phyloP scores from a whole-genome alignment of 2,329 filamentous ascomycete genomes.

The Atkinsonella hypoxylon region DNA sequence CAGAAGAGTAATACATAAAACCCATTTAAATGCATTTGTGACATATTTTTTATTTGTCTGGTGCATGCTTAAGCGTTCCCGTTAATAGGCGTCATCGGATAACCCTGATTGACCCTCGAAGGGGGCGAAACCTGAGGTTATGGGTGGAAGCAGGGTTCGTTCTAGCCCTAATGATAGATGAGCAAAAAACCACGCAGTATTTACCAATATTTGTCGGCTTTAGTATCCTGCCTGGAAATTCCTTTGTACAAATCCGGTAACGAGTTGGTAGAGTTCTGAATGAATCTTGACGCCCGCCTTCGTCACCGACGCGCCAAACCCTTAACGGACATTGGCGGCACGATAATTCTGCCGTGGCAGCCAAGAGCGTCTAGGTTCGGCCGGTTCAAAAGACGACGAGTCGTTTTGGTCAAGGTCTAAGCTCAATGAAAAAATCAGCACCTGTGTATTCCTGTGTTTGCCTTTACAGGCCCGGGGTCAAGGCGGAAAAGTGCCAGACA shows the following conservation, averaged over 20 bases:
- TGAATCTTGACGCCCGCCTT: neutral
- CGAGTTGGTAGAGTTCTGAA: neutral
- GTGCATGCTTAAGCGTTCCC: too few species aligned
- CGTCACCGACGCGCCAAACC: neutral
- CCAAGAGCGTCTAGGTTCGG: neutral
- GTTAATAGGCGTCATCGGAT: too few species aligned
- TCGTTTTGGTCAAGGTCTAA: neutral
- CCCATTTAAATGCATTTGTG: too few species aligned
- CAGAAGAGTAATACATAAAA: too few species aligned
- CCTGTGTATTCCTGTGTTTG: neutral
- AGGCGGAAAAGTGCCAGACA: too few species aligned
- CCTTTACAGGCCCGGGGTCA: neutral
- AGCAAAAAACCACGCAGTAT: too few species aligned
- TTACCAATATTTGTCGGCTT: too few species aligned
- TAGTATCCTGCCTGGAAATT: neutral
- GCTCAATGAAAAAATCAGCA: neutral
- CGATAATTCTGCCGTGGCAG: neutral
- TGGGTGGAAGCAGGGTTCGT: neutral
- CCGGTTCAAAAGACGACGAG: neutral
- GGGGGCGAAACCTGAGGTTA: neutral
- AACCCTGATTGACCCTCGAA: neutral
- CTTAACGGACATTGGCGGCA: neutral
- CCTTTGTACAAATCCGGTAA: neutral
- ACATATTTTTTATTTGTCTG: too few species aligned
- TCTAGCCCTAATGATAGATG: neutral